These are phyloP conservation scores for Blastobotrys americana DNA, from an alignment of 805 yeast species.

Conservation along the genomic window DNA sequence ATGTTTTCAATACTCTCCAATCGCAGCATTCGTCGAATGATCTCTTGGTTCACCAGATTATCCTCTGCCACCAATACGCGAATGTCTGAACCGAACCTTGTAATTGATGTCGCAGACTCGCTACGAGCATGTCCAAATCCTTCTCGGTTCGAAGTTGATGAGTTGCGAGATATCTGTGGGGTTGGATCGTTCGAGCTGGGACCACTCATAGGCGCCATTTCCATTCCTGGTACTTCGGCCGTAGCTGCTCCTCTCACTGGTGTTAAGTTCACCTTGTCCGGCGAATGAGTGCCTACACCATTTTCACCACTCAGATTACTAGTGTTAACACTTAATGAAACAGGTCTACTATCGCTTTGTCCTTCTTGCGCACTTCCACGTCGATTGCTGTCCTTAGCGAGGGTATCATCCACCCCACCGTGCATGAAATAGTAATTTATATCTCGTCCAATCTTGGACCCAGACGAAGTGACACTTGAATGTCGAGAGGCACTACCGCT, in stretches of 20 bases:
- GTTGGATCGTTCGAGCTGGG: background rate
- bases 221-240: too few relatives aligned
- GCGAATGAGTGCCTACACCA: background rate
- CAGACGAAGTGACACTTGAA: background rate
- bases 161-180: background rate
- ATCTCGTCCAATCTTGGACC: background rate
- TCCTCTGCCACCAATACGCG: constrained; percentile 86
- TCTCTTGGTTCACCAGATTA: constrained; percentile 89
- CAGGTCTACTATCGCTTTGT: too few relatives aligned
- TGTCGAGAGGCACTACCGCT: background rate
- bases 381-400: background rate
- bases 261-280: too few relatives aligned
- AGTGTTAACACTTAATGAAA: background rate
- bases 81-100: constrained; percentile 9
- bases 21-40: constrained; percentile 77
- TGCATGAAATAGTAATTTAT: background rate
- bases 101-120: constrained; percentile 8
- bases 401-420: too few relatives aligned
- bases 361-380: background rate
- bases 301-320: background rate
- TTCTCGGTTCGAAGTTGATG: background rate
- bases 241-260: too few relatives aligned
- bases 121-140: constrained; percentile 12
- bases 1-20: constrained; percentile 72
- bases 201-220: constrained; percentile 1